Base-by-base conservation (phyloP, 1,284 basidiomycete species). In the Moesziomyces antarcticus region DNA sequence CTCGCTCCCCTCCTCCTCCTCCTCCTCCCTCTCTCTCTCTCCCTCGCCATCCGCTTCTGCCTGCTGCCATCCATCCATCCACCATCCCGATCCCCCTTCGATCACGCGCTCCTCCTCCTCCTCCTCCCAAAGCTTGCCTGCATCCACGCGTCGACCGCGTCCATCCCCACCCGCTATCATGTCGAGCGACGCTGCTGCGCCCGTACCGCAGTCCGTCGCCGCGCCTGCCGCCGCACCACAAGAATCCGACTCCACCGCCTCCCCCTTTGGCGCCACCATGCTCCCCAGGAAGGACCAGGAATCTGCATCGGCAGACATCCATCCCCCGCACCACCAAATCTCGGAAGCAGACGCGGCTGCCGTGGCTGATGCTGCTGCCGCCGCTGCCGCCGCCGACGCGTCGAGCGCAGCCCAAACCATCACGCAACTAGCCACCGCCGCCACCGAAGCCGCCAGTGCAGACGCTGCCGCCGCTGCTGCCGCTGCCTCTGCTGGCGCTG, bases 381-480 rank as follows among this genome's bases (percentile, higher is more conserved):
- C 63, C 5, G 65, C 65, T 52, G 64, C 64, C n/a, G 67, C 67
- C 37, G 61, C 68, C 30, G 68, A 71, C 55, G 68, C 68, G 25
- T 71, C 68, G 33, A 61, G 54, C 13, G 68, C 68, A 8, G 68
- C 68, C 44, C 68, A 71, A 49, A 71, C 68, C 48, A 71, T 71
- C 55, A 66, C 68, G 47, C 57, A 71, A 24, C 49, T 71, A 4
- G 68, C 68, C 25, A 61, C 68, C 18, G 68, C 68, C n/a, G 68
- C 68, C 47, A 71, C 68, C 35, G 14, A 37, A 10, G 35, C 35
- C 16, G 35, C 66, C 4, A 43, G 18, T 30, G 21, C 33, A 13
- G 50, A 60, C 41, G 57, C 49, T 22, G 56, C 63, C 41, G 63
- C 56, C 25, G 64, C 48, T 1, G 59, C 59, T 54, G n/a, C n/a